These are phyloP conservation scores for Saturnispora diversa DNA, from an alignment of 805 yeast genomes.

Conservation along the genomic window DNA sequence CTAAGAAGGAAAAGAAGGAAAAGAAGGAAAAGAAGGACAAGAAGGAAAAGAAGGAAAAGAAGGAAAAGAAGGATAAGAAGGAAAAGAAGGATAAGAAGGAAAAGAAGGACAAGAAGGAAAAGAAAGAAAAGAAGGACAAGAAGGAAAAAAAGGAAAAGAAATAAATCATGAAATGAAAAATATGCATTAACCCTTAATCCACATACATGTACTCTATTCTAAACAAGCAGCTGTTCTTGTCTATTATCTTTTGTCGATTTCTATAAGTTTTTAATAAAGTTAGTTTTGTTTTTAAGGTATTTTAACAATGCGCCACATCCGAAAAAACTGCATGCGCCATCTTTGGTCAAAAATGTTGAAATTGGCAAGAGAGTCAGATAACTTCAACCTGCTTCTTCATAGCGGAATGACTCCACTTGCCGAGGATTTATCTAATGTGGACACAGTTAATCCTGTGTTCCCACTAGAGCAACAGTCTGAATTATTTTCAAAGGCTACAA, in stretches of 20 bases:
- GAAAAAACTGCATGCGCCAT: background rate
- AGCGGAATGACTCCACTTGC: background rate
- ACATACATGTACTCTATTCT: constrained; percentile 5
- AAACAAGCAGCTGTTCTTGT: background rate
- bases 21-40: constrained; percentile 20
- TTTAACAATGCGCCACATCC: no score
- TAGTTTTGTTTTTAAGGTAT: constrained; percentile 3
- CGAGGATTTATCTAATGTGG: background rate
- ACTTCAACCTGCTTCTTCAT: background rate
- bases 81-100: constrained; percentile 29
- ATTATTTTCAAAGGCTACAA: constrained; percentile 11
- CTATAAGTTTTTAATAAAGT: constrained; percentile 10
- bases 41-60: constrained; percentile 22
- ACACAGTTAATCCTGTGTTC: constrained; percentile 6
- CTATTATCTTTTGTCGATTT: constrained; percentile 1
- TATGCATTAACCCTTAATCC: constrained; percentile 1
- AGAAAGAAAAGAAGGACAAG: constrained; percentile 25
- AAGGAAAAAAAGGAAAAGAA: constrained; percentile 27
- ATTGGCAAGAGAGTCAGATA: background rate
- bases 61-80: constrained; percentile 17
- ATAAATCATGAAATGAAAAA: constrained; percentile 24
- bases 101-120: constrained; percentile 28
- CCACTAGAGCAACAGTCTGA: constrained; percentile 1
- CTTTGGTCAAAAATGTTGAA: no score
- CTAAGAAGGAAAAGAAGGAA: constrained; percentile 20